phyloP scores from a whole-genome alignment of 805 yeast genomes.

The Candida ficus region DNA sequence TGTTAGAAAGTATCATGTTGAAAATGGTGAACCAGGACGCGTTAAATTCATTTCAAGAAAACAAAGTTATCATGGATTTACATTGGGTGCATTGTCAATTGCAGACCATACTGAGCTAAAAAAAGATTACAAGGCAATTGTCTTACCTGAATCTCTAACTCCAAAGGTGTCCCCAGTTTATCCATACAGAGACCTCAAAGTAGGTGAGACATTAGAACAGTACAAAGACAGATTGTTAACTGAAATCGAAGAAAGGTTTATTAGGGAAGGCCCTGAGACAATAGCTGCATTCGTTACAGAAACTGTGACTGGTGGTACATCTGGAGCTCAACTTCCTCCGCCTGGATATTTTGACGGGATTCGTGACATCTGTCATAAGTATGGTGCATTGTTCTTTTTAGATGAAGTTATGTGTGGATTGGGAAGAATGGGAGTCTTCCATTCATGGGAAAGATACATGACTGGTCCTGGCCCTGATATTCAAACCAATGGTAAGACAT shows the following conservation, averaged over 20 bases:
- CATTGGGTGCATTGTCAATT: constrained; percentile 40
- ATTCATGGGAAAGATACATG: constrained; percentile 39
- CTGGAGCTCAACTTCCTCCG: constrained; percentile 37
- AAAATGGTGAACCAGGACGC: constrained; percentile 37
- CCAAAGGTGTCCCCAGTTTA: constrained; percentile 25
- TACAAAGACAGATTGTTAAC: constrained; percentile 34
- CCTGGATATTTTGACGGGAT: constrained; percentile 43
- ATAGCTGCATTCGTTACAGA: constrained; percentile 41
- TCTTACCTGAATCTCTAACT: constrained; percentile 20
- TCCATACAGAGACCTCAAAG: constrained; percentile 25
- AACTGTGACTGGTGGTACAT: constrained; percentile 43
- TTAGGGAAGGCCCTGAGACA: constrained; percentile 37
- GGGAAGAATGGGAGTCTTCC: constrained; percentile 45
- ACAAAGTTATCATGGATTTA: constrained; percentile 45
- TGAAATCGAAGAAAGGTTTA: constrained; percentile 38
- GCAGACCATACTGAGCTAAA: constrained; percentile 36
- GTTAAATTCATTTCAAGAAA: constrained; percentile 38
- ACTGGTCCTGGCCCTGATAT: constrained; percentile 41
- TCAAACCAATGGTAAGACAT: constrained; percentile 42
- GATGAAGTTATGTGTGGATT: constrained; percentile 56
- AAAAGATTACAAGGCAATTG: constrained; percentile 27
- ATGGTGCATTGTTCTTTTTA: constrained; percentile 43
- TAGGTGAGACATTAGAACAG: constrained; percentile 33
- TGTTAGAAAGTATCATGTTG: constrained; percentile 41
- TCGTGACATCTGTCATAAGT: constrained; percentile 42